Percentiles rank a stretch among this genome's conserved stretches.
These are phyloP conservation scores for Termitomyces titanicus DNA, from an alignment of 768 basidiomycete species.

Conservation along the genomic window DNA sequence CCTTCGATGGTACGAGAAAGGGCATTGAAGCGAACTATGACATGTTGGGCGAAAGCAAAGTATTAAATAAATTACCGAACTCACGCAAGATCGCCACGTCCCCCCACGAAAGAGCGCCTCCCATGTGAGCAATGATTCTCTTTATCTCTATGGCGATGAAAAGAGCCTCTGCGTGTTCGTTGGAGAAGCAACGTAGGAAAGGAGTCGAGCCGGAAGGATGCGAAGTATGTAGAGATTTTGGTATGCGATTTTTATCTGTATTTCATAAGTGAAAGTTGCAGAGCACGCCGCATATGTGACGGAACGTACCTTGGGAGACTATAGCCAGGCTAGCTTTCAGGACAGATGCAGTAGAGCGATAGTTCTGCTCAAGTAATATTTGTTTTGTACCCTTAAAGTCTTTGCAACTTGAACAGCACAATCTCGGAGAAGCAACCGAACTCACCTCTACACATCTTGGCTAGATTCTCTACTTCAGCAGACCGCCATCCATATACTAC, in stretches of 20 bases:
- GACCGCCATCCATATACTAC: slow-evolving; percentile 85
- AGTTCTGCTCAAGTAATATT: slow-evolving; percentile 82
- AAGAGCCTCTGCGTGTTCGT: slow-evolving; percentile 60
- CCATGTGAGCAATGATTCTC: slow-evolving; percentile 67
- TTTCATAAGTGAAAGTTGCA: neutral
- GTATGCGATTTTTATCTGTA: slow-evolving; percentile 70
- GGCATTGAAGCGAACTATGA: slow-evolving; percentile 77
- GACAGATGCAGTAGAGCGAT: slow-evolving; percentile 79
- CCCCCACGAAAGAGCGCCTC: slow-evolving; percentile 64
- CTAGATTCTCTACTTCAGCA: slow-evolving; percentile 72
- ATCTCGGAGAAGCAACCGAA: too few species aligned
- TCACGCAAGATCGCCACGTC: slow-evolving; percentile 84
- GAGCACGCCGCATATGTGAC: neutral
- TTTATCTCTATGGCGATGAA: slow-evolving; percentile 80
- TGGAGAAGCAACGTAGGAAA: slow-evolving; percentile 46
- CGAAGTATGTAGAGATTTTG: slow-evolving; percentile 67
- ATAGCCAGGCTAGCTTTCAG: slow-evolving; percentile 71
- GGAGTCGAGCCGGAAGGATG: slow-evolving; percentile 63
- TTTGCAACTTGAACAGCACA: slow-evolving; percentile 19
- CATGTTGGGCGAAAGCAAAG: neutral
- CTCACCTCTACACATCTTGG: slow-evolving; percentile 63
- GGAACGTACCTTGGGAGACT: slow-evolving; percentile 66
- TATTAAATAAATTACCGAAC: slow-evolving; percentile 20
- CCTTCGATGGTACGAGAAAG: slow-evolving; percentile 73
- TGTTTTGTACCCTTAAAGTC: slow-evolving; percentile 65